Evolutionary conservation across 148 eudicot genomes (phyloP).

Genomic region (Persicaria maculosa): DNA sequence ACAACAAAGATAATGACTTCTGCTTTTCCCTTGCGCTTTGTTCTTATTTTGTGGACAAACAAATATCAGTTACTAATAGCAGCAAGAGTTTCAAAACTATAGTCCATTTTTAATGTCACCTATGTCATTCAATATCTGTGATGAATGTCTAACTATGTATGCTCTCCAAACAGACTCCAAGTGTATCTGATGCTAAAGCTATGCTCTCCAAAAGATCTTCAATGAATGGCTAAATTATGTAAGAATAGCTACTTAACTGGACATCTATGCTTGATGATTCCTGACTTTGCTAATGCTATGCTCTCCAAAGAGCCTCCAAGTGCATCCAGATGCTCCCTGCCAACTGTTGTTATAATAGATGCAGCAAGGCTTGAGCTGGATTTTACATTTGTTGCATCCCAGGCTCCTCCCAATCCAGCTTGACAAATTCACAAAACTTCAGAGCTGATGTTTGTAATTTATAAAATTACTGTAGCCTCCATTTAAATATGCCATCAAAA

Average conservation of each 20-base stretch:
- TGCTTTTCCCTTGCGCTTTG: not conserved
- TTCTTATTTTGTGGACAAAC: not conserved
- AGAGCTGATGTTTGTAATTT: not conserved
- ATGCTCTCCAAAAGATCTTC: too few relatives aligned
- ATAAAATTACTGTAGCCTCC: not conserved
- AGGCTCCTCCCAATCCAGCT: conserved; percentile 97
- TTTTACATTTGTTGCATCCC: conserved; percentile 86
- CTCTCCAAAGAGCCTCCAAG: conserved; percentile 95
- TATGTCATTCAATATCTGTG: not conserved
- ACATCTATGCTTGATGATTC: conserved; percentile 70
- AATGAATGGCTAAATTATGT: not conserved
- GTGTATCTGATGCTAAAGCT: too few relatives aligned
- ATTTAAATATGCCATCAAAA: not conserved
- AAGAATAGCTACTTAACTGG: conserved; percentile 85
- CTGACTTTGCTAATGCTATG: conserved; percentile 89
- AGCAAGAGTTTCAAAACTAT: not conserved
- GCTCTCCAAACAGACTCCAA: too few relatives aligned
- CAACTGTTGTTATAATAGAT: conserved; percentile 80
- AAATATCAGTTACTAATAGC: not conserved
- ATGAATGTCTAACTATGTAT: not conserved
- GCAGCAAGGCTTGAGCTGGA: conserved; percentile 61
- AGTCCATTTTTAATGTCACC: not conserved
- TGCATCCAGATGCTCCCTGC: conserved; percentile 90
- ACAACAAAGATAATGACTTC: too few relatives aligned
- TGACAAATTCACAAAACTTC: conserved; percentile 15